Evolutionary conservation across 2,329 filamentous ascomycete species (phyloP).

Genomic region (Tolypocladium cylindrosporum): DNA sequence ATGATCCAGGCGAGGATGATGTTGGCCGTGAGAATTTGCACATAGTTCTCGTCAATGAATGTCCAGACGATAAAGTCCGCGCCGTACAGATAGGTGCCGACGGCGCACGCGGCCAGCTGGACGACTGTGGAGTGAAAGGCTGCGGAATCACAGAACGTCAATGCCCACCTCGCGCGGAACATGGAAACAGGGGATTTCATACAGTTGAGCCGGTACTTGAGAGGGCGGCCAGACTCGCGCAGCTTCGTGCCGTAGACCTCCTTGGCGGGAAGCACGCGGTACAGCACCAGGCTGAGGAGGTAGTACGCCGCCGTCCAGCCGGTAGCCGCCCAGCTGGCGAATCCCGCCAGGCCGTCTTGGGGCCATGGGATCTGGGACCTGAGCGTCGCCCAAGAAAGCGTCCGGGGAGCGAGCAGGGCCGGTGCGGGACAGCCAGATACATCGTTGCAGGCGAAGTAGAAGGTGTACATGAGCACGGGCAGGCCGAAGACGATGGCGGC

Average conservation of each 20-base stretch:
- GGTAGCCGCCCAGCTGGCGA: slow-evolving; percentile 57
- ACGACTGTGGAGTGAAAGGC: slow-evolving; percentile 64
- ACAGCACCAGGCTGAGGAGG: slow-evolving; percentile 58
- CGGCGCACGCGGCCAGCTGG: slow-evolving; percentile 55
- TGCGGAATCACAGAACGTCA: slow-evolving; percentile 17
- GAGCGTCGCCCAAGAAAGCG: slow-evolving; percentile 56
- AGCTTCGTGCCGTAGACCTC: slow-evolving; percentile 59
- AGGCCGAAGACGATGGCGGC: slow-evolving; percentile 66
- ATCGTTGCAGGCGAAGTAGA: slow-evolving; percentile 80
- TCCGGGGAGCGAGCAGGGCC: slow-evolving; percentile 58
- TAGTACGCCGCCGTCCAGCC: slow-evolving; percentile 67
- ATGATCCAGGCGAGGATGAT: slow-evolving; percentile 62
- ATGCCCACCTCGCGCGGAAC: too few relatives aligned
- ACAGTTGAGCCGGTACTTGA: slow-evolving; percentile 74
- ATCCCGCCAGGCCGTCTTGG: slow-evolving; percentile 50
- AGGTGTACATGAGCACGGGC: slow-evolving; percentile 61
- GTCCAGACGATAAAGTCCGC: slow-evolving; percentile 77
- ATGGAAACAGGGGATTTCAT: slow-evolving; percentile 7
- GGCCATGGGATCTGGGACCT: slow-evolving; percentile 73
- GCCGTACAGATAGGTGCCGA: slow-evolving; percentile 65
- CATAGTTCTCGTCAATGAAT: slow-evolving; percentile 79
- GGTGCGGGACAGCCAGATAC: slow-evolving; percentile 77
- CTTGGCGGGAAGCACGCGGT: slow-evolving; percentile 62
- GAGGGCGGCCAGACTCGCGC: slow-evolving; percentile 49
- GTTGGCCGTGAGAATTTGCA: slow-evolving; percentile 74